Evolutionary conservation across 306 rosid species (phyloP).

Genomic region (Corylus avellana): DNA sequence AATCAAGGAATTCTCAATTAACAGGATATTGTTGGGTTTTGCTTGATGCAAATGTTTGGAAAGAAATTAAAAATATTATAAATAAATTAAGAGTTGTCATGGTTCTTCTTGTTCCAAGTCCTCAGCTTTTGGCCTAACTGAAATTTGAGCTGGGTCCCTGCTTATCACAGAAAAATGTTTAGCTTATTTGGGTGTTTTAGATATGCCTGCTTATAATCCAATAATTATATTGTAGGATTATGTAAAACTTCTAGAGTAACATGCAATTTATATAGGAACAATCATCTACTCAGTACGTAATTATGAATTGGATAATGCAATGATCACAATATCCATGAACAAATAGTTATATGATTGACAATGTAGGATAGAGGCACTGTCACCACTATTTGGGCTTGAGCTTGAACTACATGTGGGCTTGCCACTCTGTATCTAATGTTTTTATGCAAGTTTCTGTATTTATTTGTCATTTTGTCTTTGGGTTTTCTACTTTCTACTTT

Average conservation of each 20-base stretch:
- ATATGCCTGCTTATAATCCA: background rate
- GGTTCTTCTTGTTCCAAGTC: too few species aligned
- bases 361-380: background rate
- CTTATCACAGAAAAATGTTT: too few species aligned
- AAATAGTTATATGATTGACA: background rate
- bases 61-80: too few species aligned
- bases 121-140: too few species aligned
- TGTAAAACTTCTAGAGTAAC: background rate
- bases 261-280: constrained; percentile 8
- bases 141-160: too few species aligned
- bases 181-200: background rate
- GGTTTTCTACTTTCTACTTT: background rate
- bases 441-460: background rate
- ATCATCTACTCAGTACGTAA: constrained; percentile 6
- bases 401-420: background rate
- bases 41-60: too few species aligned
- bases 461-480: background rate
- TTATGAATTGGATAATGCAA: constrained; percentile 6
- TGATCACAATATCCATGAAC: background rate
- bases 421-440: background rate
- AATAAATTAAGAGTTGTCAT: too few species aligned
- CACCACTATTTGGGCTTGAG: background rate
- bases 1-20: background rate
- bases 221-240: background rate
- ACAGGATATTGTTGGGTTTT: background rate